Percentiles rank a stretch among this genome's conserved stretches.
Evolutionary conservation across 2,329 filamentous ascomycete species (phyloP).

Genomic region (Botrytis galanthina): DNA sequence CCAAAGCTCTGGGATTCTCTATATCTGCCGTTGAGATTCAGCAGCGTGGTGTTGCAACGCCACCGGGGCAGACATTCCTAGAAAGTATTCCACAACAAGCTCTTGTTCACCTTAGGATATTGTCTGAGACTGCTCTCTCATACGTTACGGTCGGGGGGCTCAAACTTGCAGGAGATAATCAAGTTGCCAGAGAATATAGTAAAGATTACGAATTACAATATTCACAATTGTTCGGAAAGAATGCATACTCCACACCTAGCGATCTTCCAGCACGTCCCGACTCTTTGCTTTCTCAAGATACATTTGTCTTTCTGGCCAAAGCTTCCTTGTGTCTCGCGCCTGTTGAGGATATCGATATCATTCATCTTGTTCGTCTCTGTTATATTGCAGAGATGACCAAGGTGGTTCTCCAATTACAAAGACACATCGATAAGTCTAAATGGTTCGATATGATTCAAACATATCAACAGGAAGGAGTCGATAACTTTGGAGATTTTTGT

Average conservation of each 20-base stretch:
- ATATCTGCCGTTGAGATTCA: conserved; percentile 89
- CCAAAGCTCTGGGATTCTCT: conserved; percentile 72
- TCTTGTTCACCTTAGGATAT: conserved; percentile 80
- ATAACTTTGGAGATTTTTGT: conserved; percentile 34
- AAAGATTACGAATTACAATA: conserved; percentile 70
- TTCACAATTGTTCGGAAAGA: conserved; percentile 62
- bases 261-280: conserved; percentile 25
- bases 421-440: conserved; percentile 50
- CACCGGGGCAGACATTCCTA: conserved; percentile 71
- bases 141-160: conserved; percentile 77
- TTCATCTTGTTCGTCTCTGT: conserved; percentile 78
- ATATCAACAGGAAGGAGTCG: conserved; percentile 6
- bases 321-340: conserved; percentile 68
- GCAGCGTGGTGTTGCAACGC: conserved; percentile 77
- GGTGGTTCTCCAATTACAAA: conserved; percentile 60
- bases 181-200: conserved; percentile 64
- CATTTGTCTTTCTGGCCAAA: conserved; percentile 80
- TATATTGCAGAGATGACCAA: conserved; percentile 91
- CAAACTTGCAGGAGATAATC: conserved; percentile 56
- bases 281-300: conserved; percentile 66
- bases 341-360: conserved; percentile 68
- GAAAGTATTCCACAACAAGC: conserved; percentile 81
- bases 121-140: conserved; percentile 83
- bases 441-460: conserved; percentile 44
- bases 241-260: conserved; percentile 16